Evolutionary conservation across 1,139 yeast species (phyloP), one percentile per base, ranked within the genome.

Genomic region (Debaryomyces psychrophilus): DNA sequence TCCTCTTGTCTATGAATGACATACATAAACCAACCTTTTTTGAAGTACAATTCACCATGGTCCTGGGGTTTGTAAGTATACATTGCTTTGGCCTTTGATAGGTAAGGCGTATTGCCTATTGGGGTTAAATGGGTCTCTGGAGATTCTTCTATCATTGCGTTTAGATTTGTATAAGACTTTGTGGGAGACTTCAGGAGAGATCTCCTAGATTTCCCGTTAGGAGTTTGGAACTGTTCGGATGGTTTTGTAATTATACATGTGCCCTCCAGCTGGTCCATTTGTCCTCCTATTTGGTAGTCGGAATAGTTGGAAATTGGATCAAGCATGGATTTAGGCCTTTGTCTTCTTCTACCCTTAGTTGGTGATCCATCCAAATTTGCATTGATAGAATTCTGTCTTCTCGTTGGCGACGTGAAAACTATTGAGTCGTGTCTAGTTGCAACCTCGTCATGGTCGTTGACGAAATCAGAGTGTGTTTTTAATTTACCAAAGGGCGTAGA

Each of bases 1-100:
- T 90, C 96, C 45, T 86, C 92, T 62, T 89, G 95, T 72, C 79
- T 85, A 54, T 82, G 82, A 22, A 87, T 66, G 11, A 90, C 81
- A 50, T 83, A 76, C 64, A 90, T 69, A n/a, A 81, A 63, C 73
- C 90, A 95, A 46, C 86, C 87, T 60, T 87, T 87, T 47, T 79
- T 76, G 73, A 90, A 89, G 14, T 76, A 69, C 8, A 89, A 76
- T 57, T 90, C 97, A 41, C 88, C 93, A n/a, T 85, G 85, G 43
- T 87, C 85, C 20, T 83, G 85, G 1, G 95, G 90, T 31, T 79
- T 76, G 67, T 87, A 90, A 41, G 83, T 83, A 58, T 85, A 89
- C 49, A 79, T 73, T 0, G 96, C 95, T 45, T 73, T 77, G 8
- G 85, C 83, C 57, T 85, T 83, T 39, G 76, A 63, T 7, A 85